These are phyloP conservation scores for Chenopodium formosanum DNA, from an alignment of 148 eudicot genomes.

Conservation along the genomic window DNA sequence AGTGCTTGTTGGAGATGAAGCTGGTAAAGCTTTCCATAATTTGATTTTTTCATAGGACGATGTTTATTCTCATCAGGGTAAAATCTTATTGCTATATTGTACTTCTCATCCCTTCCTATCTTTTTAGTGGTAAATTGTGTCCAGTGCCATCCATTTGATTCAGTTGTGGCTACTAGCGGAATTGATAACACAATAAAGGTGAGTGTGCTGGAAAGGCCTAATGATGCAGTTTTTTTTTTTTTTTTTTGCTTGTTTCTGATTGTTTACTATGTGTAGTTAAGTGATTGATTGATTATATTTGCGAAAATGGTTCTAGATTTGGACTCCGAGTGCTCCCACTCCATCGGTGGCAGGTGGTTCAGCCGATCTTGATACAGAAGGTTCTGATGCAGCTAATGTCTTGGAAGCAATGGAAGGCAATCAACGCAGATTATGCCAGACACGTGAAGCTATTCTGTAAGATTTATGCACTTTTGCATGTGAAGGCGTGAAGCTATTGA, in stretches of 20 bases:
- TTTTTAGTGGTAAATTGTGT: constrained; percentile 89
- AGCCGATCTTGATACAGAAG: constrained; percentile 42
- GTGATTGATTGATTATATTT: constrained; percentile 8
- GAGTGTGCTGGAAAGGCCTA: constrained; percentile 15
- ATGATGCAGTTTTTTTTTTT: not conserved
- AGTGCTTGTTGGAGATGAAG: constrained; percentile 84
- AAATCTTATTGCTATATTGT: not conserved
- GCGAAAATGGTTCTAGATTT: constrained; percentile 49
- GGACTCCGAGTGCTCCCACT: constrained; percentile 77
- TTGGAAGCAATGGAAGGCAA: constrained; percentile 83
- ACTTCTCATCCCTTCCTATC: not conserved
- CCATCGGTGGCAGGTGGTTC: constrained; percentile 77
- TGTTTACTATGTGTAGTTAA: not conserved
- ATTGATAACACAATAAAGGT: constrained; percentile 95
- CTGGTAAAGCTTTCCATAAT: constrained; percentile 50
- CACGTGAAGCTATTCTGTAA: constrained; percentile 79
- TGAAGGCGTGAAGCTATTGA: not conserved
- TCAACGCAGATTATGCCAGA: constrained; percentile 65
- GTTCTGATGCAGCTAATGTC: constrained; percentile 59
- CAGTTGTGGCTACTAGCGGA: constrained; percentile 92
- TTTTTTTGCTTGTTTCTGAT: not conserved
- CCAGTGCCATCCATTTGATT: constrained; percentile 92
- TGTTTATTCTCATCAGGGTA: not conserved
- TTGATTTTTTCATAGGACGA: not conserved
- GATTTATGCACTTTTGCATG: constrained; percentile 18